Evolutionary conservation across 2,329 filamentous ascomycete genomes (phyloP), one percentile per base, ranked within the genome.

Genomic region (Aspergillus fumigatiaffinis): DNA sequence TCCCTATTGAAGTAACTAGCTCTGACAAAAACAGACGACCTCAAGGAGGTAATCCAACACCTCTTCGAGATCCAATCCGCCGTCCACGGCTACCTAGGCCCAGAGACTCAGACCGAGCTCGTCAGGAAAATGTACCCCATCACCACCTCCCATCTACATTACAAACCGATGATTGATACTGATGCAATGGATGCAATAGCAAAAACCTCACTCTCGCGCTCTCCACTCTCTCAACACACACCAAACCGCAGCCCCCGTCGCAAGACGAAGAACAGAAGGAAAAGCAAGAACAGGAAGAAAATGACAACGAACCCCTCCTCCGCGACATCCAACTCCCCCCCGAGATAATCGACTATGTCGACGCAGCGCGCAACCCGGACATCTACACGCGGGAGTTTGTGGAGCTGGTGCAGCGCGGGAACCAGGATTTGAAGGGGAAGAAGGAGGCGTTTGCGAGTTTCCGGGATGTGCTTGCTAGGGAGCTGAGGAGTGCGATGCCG

Each of bases 371-470:
- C 23, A 88, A 88, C 65, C 85, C 85, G 7, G 85, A 87, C 64
- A 87, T 87, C 63, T 87, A 86, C 71, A 87, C 84, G 8, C 79
- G 85, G 49, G 84, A 87, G 63, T 86, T 87, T 61, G 83, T 87
- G 48, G 85, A 88, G 71, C 75, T 83, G 28, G 83, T 85, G 8
- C 84, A 87, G 73, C 78, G 80, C 59, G 80, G 81, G 51, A 88
- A 88, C 61, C 84, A 86, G 66, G 80, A 84, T 70, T 71, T 87
- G 52, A 85, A 84, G 63, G 85, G 85, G 32, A 84, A 84, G 64
- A 78, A 77, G 55, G 79, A 85, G 64, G 85, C 84, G 1, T 87
- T 85, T 70, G 79, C 77, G 10, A 71, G 76, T 48, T 84, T 87
- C 60, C 77, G 82, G 57, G 82, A 87, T 68, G 79, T 85, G 44